These are phyloP conservation scores for Protomyces macrosporus DNA, from an alignment of 1,139 yeast genomes.

Conservation along the genomic window DNA sequence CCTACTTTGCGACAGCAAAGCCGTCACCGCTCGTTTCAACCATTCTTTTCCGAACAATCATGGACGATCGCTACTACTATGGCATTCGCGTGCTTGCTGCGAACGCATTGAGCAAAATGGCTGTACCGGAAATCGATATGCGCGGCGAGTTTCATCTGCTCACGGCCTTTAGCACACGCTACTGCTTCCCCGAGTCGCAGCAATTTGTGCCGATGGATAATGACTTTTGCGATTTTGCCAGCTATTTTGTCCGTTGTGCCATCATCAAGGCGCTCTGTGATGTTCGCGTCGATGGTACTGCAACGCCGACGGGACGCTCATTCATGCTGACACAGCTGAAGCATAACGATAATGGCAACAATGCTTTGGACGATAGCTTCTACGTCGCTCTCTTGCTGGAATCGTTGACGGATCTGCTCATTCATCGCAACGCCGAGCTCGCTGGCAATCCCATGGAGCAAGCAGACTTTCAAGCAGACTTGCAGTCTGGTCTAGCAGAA, in stretches of 20 bases:
- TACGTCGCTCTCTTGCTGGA: conserved; percentile 59
- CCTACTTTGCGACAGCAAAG: conserved; percentile 60
- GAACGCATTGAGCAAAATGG: conserved; percentile 61
- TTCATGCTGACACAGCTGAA: conserved; percentile 67
- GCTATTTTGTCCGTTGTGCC: conserved; percentile 63
- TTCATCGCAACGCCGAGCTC: conserved; percentile 19
- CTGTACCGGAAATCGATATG: conserved; percentile 56
- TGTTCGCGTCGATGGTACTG: conserved; percentile 54
- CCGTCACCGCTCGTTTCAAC: conserved; percentile 69
- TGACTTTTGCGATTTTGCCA: conserved; percentile 64
- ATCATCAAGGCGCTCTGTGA: conserved; percentile 59
- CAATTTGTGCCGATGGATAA: conserved; percentile 64
- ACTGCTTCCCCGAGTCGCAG: conserved; percentile 61
- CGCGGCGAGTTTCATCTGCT: conserved; percentile 71
- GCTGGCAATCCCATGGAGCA: conserved; percentile 36
- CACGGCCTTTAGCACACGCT: conserved; percentile 62
- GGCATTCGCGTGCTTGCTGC: conserved; percentile 91
- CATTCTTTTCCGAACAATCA: conserved; percentile 66
- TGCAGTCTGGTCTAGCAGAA: conserved; percentile 51
- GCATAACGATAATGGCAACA: conserved; percentile 80
- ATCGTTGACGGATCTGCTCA: conserved; percentile 42
- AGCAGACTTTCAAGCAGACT: conserved; percentile 37
- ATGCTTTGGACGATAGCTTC: conserved; percentile 66
- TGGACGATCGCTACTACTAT: conserved; percentile 81
- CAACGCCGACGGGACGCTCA: conserved; percentile 61